These are phyloP conservation scores for Rhizopogon salebrosus DNA, from an alignment of 768 basidiomycete genomes.

Conservation along the genomic window DNA sequence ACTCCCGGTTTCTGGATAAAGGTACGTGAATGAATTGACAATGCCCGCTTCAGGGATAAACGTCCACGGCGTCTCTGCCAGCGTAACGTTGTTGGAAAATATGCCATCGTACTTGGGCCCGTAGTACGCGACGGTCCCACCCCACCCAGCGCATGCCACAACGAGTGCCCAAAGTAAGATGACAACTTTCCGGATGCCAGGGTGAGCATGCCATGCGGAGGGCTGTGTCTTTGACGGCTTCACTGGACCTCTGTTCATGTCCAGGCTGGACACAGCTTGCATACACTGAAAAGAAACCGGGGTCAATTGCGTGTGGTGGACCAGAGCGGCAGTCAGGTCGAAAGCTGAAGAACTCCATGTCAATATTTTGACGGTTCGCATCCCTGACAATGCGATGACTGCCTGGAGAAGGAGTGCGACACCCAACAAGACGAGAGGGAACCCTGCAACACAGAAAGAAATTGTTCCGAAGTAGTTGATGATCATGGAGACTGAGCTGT, in stretches of 20 bases:
- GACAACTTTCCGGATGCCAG: constrained; percentile 16
- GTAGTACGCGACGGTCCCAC: constrained; percentile 8
- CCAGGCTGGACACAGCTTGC: constrained; percentile 13
- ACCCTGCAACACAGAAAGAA: neutral
- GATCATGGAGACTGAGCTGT: constrained; percentile 13
- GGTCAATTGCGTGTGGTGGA: constrained; percentile 20
- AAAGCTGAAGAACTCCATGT: constrained; percentile 29
- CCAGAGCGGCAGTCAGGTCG: constrained; percentile 25
- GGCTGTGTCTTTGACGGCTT: constrained; percentile 13
- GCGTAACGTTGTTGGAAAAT: neutral
- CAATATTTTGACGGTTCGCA: constrained; percentile 15
- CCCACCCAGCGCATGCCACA: constrained; percentile 17
- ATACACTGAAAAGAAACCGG: constrained; percentile 19
- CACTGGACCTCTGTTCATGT: constrained; percentile 7
- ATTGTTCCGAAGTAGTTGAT: too few relatives aligned
- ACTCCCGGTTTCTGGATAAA: constrained; percentile 14
- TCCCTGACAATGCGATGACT: constrained; percentile 17
- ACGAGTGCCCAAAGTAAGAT: constrained; percentile 19
- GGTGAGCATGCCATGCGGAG: constrained; percentile 24
- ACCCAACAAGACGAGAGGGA: constrained; percentile 25
- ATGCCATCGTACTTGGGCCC: neutral
- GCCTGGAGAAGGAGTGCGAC: constrained; percentile 17
- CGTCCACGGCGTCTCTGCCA: constrained; percentile 17
- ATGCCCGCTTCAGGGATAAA: constrained; percentile 17
- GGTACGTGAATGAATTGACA: constrained; percentile 18